Evolutionary conservation across 805 yeast genomes (phyloP).

Genomic region (Nematodospora valgi): DNA sequence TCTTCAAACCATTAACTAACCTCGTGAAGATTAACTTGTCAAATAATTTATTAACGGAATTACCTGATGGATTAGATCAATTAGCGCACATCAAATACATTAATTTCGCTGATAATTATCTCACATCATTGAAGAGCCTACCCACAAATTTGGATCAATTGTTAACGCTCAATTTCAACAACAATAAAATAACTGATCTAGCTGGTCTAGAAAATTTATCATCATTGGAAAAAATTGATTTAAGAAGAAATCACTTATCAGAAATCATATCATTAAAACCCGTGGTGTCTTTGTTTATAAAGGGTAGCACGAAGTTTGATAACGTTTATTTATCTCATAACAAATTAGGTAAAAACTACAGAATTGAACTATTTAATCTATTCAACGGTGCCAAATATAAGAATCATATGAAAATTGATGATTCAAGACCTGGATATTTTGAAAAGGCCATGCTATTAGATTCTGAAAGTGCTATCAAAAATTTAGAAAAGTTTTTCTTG

Average conservation of each 20-base stretch:
- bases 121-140: conserved; percentile 29
- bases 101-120: conserved; percentile 41
- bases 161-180: conserved; percentile 48
- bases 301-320: conserved; percentile 28
- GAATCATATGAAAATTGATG: conserved; percentile 51
- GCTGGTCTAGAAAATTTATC: conserved; percentile 43
- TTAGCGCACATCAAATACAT: conserved; percentile 46
- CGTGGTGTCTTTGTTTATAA: conserved; percentile 30
- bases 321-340: conserved; percentile 44
- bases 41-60: conserved; percentile 43
- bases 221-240: conserved; percentile 48
- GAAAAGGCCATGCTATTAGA: conserved; percentile 55
- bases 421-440: conserved; percentile 59
- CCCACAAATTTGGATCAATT: conserved; percentile 34
- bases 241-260: conserved; percentile 45
- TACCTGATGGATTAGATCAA: conserved; percentile 54
- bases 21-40: conserved; percentile 53
- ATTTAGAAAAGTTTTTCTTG: conserved; percentile 35
- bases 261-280: conserved; percentile 34
- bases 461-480: conserved; percentile 43
- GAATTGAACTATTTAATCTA: conserved; percentile 54
- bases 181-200: conserved; percentile 41
- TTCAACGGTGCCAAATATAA: conserved; percentile 50
- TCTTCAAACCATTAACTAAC: conserved; percentile 37
- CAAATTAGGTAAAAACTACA: conserved; percentile 41